Percentiles rank a stretch among this genome's conserved stretches.
Conservation (phyloP, 805 yeast species). For the Barnettozyma californica region DNA sequence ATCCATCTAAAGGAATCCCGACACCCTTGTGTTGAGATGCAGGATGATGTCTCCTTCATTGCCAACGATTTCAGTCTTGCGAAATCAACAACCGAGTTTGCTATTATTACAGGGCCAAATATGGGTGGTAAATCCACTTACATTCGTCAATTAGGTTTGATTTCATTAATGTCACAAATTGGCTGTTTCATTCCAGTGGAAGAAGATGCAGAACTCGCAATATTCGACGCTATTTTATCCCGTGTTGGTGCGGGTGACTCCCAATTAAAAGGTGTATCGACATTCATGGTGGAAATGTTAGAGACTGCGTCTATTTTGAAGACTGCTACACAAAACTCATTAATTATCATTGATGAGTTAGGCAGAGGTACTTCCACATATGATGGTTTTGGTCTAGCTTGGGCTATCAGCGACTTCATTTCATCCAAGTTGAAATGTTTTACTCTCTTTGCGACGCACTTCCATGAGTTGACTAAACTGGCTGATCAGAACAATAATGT, state of each 20-base stretch:
- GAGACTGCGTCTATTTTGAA: conserved; percentile 87
- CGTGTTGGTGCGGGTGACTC: conserved; percentile 99
- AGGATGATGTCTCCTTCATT: conserved; percentile 85
- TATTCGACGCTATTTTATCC: conserved; percentile 89
- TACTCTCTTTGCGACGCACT: conserved; percentile 93
- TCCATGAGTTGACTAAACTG: conserved; percentile 87
- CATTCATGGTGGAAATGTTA: conserved; percentile 94
- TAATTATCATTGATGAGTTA: conserved; percentile 87
- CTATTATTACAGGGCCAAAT: conserved; percentile 90
- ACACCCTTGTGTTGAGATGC: conserved; percentile 92
- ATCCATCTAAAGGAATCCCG: conserved; percentile 69
- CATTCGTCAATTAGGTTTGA: conserved; percentile 82
- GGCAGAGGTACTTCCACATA: conserved; percentile 81
- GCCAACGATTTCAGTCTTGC: conserved; percentile 79
- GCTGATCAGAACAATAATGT: conserved; percentile 61
- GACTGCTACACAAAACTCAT: conserved; percentile 70
- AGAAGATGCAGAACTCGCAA: conserved; percentile 63
- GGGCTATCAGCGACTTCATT: conserved; percentile 89
- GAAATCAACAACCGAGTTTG: conserved; percentile 57
- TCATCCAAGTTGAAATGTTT: conserved; percentile 68
- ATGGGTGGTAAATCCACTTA: conserved; percentile 97
- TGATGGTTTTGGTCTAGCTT: conserved; percentile 96
- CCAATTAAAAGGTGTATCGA: conserved; percentile 92
- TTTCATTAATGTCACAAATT: conserved; percentile 79
- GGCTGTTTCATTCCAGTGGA: conserved; percentile 85